phyloP scores from a whole-genome alignment of 2,329 filamentous ascomycete species.

The Claviceps maximensis region DNA sequence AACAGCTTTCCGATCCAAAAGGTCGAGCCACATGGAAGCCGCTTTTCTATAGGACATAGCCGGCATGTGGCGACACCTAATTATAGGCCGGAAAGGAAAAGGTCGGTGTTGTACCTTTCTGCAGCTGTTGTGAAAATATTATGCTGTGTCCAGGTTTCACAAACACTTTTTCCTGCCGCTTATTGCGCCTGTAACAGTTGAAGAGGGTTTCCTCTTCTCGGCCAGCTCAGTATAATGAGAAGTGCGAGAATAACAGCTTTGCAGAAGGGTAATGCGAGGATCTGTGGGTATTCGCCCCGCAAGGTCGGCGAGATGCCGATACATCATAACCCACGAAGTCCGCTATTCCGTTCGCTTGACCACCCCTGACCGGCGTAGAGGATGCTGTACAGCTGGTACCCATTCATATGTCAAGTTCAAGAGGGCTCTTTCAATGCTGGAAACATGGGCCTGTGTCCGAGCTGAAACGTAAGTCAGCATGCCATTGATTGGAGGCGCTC shows the following conservation, averaged over 20 bases:
- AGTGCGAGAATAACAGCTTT: neutral
- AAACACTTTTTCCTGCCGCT: neutral
- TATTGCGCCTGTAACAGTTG: neutral
- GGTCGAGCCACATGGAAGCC: neutral
- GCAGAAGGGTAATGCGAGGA: neutral
- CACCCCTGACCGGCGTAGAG: too few species aligned
- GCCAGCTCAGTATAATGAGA: neutral
- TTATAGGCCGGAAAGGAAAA: neutral
- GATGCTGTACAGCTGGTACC: neutral
- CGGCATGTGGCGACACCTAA: neutral
- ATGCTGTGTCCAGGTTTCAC: neutral
- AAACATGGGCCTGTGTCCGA: neutral
- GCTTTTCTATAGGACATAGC: neutral
- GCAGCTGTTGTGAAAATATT: neutral
- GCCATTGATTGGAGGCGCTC: neutral
- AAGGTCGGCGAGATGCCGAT: neutral
- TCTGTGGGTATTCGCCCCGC: neutral
- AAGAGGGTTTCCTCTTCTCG: neutral
- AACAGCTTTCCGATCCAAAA: neutral
- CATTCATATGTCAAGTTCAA: neutral
- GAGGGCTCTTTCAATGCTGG: neutral
- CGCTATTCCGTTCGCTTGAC: neutral
- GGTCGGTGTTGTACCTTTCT: neutral
- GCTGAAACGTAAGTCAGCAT: neutral
- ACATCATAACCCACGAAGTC: neutral